Percentiles rank a stretch among this genome's conserved stretches.
These are phyloP conservation scores for Pyrenula massariospora DNA, from an alignment of 495 filamentous ascomycete species.

Conservation along the genomic window DNA sequence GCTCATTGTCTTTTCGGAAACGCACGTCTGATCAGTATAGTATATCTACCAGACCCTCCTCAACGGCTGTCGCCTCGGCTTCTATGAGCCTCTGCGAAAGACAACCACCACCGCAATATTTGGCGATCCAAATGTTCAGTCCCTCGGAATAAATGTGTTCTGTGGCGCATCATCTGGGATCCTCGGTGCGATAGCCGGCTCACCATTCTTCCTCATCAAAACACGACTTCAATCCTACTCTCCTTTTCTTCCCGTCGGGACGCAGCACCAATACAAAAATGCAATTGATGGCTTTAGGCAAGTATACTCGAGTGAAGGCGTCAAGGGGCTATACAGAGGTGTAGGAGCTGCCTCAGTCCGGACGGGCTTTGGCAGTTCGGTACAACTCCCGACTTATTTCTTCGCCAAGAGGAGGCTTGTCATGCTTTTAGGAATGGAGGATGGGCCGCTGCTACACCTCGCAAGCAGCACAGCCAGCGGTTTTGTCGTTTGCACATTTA, in stretches of 20 bases:
- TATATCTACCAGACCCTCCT: conserved; percentile 96
- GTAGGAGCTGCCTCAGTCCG: conserved; percentile 92
- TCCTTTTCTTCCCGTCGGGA: conserved; percentile 88
- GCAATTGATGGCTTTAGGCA: conserved; percentile 69
- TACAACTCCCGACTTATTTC: conserved; percentile 96
- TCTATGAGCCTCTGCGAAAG: conserved; percentile 89
- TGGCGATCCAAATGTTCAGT: conserved; percentile 62
- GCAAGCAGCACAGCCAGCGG: conserved; percentile 82
- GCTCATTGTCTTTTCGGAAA: neutral
- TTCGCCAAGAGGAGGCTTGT: conserved; percentile 83
- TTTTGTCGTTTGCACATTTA: conserved; percentile 93
- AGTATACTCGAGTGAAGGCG: conserved; percentile 68
- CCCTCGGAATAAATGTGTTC: conserved; percentile 82
- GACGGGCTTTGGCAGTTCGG: conserved; percentile 88
- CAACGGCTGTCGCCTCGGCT: conserved; percentile 91
- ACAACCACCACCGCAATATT: conserved; percentile 54
- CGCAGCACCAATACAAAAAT: conserved; percentile 85
- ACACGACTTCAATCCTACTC: conserved; percentile 91
- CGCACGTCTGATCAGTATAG: conserved; percentile 18
- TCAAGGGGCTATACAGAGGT: conserved; percentile 75
- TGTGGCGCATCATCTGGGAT: conserved; percentile 80
- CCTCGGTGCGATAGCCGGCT: conserved; percentile 79
- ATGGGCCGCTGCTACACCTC: conserved; percentile 81
- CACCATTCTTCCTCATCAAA: conserved; percentile 98
- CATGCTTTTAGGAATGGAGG: conserved; percentile 73